Evolutionary conservation across 495 filamentous ascomycete genomes (phyloP), one percentile per base, ranked within the genome.

Genomic region (Pseudevernia furfuracea): DNA sequence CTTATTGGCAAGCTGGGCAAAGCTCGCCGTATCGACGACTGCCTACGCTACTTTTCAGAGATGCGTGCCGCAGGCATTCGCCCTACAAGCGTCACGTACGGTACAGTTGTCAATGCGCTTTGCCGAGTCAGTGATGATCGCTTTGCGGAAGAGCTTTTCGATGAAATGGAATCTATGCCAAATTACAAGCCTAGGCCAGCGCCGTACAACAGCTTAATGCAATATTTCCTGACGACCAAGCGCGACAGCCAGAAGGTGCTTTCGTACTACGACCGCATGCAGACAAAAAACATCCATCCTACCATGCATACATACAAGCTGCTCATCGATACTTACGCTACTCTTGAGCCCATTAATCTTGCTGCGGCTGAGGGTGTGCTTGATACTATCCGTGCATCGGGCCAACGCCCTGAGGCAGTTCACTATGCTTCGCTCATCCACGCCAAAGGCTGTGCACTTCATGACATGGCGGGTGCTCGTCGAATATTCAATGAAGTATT

Each of bases 181-280:
- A 97, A 97, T 79, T 98, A 97, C 85, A 96, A 97, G 79, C 90
- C 94, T 48, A 85, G 94, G 10, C 90, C 95, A 4, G 94, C 94
- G 14, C 94, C 94, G 6, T 98, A 98, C 81, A 97, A 98, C 79
- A 93, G 89, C 72, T 86, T 98, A 84, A 98, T 98, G 83, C 94
- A 98, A 75, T 97, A 96, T 81, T 98, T 97, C 85, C 84, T 97
- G 64, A 92, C 88, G 70, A 97, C 95, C 36, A 97, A 97, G 82
- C 87, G 92, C 23, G 95, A 98, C 74, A 89, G 91, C 75, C 74
- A 78, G 75, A 97, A 97, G 82, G 93, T 96, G 17, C 84, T 97
- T n/a, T 83, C 87, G 30, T 98, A 97, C 81, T 97, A 92, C 74
- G 88, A 95, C 70, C 89, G 93, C 67, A 97, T 98, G 94, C 82